Base-by-base conservation (phyloP, 495 filamentous ascomycete species). In the Chaetomium tenue region DNA sequence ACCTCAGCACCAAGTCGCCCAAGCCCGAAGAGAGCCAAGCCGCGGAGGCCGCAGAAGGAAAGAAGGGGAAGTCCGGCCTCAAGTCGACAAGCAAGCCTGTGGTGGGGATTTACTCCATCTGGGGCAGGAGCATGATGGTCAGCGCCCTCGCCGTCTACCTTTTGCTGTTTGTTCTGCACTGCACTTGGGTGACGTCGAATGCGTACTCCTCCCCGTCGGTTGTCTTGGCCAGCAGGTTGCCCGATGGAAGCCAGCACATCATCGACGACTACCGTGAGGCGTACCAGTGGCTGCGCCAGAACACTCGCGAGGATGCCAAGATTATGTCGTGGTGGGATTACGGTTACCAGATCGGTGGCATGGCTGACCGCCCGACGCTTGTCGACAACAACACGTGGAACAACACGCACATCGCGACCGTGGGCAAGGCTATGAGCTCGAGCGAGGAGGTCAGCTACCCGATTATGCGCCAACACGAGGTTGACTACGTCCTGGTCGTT, bases 271-370 rank as follows among this genome's bases (percentile, higher is more conserved):
- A 99, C 77, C 89, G 95, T 72, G 95, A 99, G 82, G 95, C 95
- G 3, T 99, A 99, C 81, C 96, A 99, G 78, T 99, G 95, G 95
- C 88, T 99, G 54, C 90, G 95, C 67, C 96, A 98, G 76, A 99
- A 99, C 75, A 98, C 95, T 3, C 81, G 87, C 20, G 84, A 92
- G 53, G 89, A 96, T 72, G 93, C 95, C 69, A 99, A 99, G 85
- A 90, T 99, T 72, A 98, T 98, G 95, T 93, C 91, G 18, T 99
- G 95, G 95, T 99, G 95, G 95, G 95, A 99, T 74, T 99, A 99
- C 68, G 95, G 95, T 58, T 99, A 99, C 79, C 95, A 99, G 78
- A 99, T 99, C 74, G 95, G 95, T 79, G 95, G 95, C 63, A 99
- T 99, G 95, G 95, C 95, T 42, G 95, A 99, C 76, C 87, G 95